phyloP scores from a whole-genome alignment of 495 filamentous ascomycete species.

The Podospora pseudoanserina region DNA sequence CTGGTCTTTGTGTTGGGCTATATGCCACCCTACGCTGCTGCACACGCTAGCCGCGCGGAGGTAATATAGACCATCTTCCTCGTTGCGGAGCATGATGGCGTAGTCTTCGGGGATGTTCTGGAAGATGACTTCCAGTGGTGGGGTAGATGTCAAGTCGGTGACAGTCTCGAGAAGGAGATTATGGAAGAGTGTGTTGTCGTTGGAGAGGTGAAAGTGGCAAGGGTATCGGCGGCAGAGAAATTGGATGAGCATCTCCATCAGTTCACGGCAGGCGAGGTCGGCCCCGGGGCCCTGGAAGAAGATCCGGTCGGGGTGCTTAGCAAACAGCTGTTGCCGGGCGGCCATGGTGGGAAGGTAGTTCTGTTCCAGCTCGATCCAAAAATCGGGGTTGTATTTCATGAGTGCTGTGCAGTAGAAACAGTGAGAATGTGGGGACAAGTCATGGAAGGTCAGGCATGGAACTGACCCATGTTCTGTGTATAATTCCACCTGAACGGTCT shows the following conservation, averaged over 20 bases:
- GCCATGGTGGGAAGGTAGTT: conserved; percentile 67
- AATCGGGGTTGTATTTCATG: conserved; percentile 76
- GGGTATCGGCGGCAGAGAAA: conserved; percentile 79
- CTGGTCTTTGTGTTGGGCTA: conserved; percentile 70
- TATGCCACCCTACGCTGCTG: conserved; percentile 76
- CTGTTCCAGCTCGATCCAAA: conserved; percentile 87
- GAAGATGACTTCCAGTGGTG: conserved; percentile 69
- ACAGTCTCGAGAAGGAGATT: conserved; percentile 68
- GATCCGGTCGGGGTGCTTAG: conserved; percentile 58
- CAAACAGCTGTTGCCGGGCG: conserved; percentile 68
- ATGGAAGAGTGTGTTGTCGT: conserved; percentile 58
- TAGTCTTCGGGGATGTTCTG: conserved; percentile 90
- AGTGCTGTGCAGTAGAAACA: conserved; percentile 51
- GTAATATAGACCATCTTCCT: conserved; percentile 67
- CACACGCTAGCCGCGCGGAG: conserved; percentile 79
- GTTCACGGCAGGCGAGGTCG: conserved; percentile 78
- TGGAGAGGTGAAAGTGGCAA: conserved; percentile 64
- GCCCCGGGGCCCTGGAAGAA: conserved; percentile 64
- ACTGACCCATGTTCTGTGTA: conserved; percentile 87
- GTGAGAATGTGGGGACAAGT: conserved; percentile 1
- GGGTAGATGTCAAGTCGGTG: conserved; percentile 58
- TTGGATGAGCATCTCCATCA: conserved; percentile 86
- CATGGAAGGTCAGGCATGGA: conserved; percentile 22
- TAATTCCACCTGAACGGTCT: conserved; percentile 85
- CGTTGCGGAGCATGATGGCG: conserved; percentile 71